Conservation (phyloP, 2,329 filamentous ascomycete genomes). For the Fusarium albosuccineum region DNA sequence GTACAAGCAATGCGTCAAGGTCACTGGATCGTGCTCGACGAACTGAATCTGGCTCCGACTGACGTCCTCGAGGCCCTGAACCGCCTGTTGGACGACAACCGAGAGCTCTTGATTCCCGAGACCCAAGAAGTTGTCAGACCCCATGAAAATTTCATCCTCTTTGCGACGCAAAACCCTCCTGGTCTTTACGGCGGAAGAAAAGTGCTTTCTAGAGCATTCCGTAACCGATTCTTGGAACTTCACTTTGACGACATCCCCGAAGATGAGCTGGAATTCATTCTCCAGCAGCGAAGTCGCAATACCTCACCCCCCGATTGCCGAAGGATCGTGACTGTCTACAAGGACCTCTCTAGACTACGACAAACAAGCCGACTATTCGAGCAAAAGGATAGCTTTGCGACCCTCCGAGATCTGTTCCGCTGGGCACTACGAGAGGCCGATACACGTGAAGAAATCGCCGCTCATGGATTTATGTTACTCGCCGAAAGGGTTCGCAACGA, state of each 20-base stretch:
- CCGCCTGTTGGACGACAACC: conserved; percentile 93
- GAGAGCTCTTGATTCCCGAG: conserved; percentile 94
- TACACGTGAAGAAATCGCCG: conserved; percentile 87
- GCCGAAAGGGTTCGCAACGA: conserved; percentile 94
- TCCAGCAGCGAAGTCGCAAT: conserved; percentile 87
- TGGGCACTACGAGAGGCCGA: conserved; percentile 92
- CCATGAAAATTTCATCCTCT: conserved; percentile 96
- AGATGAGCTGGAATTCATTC: conserved; percentile 89
- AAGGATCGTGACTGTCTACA: conserved; percentile 93
- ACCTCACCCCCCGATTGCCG: conserved; percentile 92
- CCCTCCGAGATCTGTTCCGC: conserved; percentile 92
- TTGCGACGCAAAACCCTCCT: conserved; percentile 96
- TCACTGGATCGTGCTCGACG: conserved; percentile 98
- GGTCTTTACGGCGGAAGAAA: conserved; percentile 97
- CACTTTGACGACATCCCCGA: conserved; percentile 99
- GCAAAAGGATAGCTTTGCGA: conserved; percentile 97
- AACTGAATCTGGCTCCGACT: conserved; percentile 95
- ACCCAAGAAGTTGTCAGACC: conserved; percentile 94
- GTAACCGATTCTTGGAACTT: conserved; percentile 95
- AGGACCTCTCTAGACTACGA: conserved; percentile 87
- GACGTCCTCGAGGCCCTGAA: conserved; percentile 98
- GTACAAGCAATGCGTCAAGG: conserved; percentile 93
- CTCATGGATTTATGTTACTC: conserved; percentile 95
- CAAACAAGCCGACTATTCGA: conserved; percentile 95
- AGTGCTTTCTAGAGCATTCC: conserved; percentile 90